Evolutionary conservation across 345 rosid genomes (phyloP), one percentile per base, ranked within the genome.

Genomic region (Lepidium africanum): DNA sequence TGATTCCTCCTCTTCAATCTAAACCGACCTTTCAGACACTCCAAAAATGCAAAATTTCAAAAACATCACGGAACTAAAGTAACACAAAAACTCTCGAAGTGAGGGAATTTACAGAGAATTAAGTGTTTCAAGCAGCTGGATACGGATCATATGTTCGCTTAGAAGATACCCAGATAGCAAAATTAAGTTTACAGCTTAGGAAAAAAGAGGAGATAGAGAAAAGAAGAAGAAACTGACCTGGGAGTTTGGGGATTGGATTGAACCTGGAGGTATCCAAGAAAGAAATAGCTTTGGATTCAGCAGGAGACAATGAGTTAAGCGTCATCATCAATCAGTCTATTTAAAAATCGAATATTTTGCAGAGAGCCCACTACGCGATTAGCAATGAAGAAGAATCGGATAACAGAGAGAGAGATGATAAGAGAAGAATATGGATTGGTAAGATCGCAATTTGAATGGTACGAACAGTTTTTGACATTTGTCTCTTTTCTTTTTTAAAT

Each of bases 201-300:
- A 35, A 9, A 25, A 10, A 16, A 36, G 59, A 5, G 2, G 37
- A 65, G 36, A 45, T 19, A 53, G 58, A 53, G 43, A 2, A 21
- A 5, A 17, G 72, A 47, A 6, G 23, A 43, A 43, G 13, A 52
- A 71, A 92, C n/a, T n/a, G n/a, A n/a, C 96, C 97, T 81, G 86
- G 74, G 66, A 76, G 60, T 81, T 83, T 85, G 59, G 81, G 78
- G 48, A 81, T 35, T 27, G 43, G 80, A 52, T 11, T 78, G 78
- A 87, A 77, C 70, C 72, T 84, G 42, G 85, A 62, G 21, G 88
- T 72, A 68, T 84, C 86, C 77, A 88, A 67, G 91, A 88, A 86
- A 70, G 89, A 86, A 30, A 81, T 27, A 53, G 83, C 70, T 70
- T 79, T 83, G 60, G 85, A 73, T 56, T 88, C 96, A 63, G 86